Evolutionary conservation across 176 grass and related monocot species (phyloP).

Genomic region (Carex parvula): DNA sequence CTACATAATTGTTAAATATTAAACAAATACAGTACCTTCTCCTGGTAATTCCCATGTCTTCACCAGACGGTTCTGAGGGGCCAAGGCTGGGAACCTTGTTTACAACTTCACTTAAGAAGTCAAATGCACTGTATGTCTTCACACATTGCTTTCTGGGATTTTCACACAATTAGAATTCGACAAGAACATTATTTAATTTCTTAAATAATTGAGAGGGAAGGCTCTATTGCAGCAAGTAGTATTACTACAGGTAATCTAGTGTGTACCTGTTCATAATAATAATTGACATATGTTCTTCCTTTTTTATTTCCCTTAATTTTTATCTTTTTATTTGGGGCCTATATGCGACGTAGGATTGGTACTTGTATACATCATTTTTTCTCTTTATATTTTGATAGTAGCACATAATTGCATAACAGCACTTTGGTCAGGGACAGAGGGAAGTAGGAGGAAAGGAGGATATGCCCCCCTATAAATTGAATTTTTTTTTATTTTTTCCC

Average conservation of each 20-base stretch:
- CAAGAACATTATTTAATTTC: not conserved
- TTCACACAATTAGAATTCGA: conserved; percentile 33
- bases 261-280: not conserved
- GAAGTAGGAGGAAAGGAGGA: too few species aligned
- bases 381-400: not conserved
- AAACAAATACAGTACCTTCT: conserved; percentile 54
- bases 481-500: too few species aligned
- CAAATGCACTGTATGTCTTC: conserved; percentile 91
- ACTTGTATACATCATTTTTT: not conserved
- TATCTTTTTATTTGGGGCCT: not conserved
- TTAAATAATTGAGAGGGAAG: not conserved
- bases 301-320: not conserved
- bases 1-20: conserved; percentile 8
- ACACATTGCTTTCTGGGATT: conserved; percentile 96
- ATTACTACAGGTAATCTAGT: not conserved
- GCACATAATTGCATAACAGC: not conserved
- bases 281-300: not conserved
- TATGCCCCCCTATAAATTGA: too few species aligned
- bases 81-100: conserved; percentile 94
- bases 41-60: conserved; percentile 76
- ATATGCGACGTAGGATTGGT: not conserved
- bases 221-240: not conserved
- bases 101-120: conserved; percentile 95
- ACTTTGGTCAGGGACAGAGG: not conserved
- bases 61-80: conserved; percentile 63